Evolutionary conservation across 2,329 filamentous ascomycete species (phyloP), one percentile per base, ranked within the genome.

Genomic region (Fusarium mangiferae): DNA sequence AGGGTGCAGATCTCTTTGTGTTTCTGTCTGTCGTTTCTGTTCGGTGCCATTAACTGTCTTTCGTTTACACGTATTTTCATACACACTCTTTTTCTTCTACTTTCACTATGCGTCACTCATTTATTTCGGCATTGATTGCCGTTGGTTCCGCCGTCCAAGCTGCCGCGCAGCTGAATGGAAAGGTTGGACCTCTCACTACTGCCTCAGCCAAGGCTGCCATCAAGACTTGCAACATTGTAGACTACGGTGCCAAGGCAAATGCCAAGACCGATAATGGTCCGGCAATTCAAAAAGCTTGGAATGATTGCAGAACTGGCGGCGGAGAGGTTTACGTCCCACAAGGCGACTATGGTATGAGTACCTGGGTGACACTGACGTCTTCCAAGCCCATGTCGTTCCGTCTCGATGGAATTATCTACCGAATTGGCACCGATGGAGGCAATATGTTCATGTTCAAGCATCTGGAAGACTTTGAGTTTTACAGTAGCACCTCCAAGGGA

Each of bases 391-490:
- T 76, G 72, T 73, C 72, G 2, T 69, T 76, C 35, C 74, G 74
- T 26, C 70, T 76, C 2, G 74, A 76, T 17, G 74, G 74, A 35
- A 62, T 12, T 15, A 41, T 76, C 14, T 75, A 76, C 28, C 74
- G 74, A 0, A 66, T 63, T 41, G 74, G 73, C 3, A 69, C 70
- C 8, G 67, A 51, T 22, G 62, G 9, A 9, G 72, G 72, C 17
- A 75, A 75, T 5, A 73, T 75, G 73, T 46, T 75, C 14, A 65
- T 75, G n/a, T 73, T 75, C 39, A 60, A 75, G 35, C 73, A 75
- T 36, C 60, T 75, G 20, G 36, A 52, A 20, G 72, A 75, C 62
- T 75, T 75, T 61, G 73, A 75, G 56, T 56, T 75, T 2, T 75
- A 75, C 11, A 75, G 73, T 30, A 75, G 73, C 30, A 75, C 36